Evolutionary conservation across 192 early-diverging fungal genomes (phyloP).

Genomic region (Rhizophagus prolifer): DNA sequence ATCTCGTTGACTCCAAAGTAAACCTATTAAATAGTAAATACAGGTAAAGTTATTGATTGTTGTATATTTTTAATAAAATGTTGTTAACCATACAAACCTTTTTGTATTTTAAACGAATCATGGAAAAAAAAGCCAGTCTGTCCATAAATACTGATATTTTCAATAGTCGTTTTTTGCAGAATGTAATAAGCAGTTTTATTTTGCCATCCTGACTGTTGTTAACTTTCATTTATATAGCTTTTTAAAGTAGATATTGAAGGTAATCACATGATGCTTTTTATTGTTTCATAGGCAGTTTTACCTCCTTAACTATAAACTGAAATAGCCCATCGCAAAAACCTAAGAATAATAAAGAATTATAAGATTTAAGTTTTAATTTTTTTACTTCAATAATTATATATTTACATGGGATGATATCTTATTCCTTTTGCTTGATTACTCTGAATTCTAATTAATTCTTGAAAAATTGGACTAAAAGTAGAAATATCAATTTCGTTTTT

Average conservation of each 20-base stretch:
- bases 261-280: background rate
- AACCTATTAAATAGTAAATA: no score
- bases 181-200: background rate
- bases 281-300: background rate
- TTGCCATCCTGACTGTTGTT: background rate
- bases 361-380: background rate
- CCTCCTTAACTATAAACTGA: background rate
- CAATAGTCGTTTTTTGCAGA: background rate
- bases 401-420: constrained; percentile 7
- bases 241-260: background rate
- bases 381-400: background rate
- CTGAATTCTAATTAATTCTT: background rate
- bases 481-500: background rate
- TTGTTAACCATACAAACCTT: background rate
- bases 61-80: no score
- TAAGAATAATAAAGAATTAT: background rate
- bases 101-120: constrained; percentile 10
- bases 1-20: constrained; percentile 4
- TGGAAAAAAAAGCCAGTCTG: background rate
- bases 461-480: background rate
- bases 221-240: background rate
- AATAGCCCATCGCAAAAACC: constrained; percentile 1
- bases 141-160: background rate
- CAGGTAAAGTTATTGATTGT: background rate
- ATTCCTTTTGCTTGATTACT: background rate